Percentiles rank a stretch among this genome's conserved stretches.
Evolutionary conservation across 2,329 filamentous ascomycete genomes (phyloP).

Genomic region (Dactylellina drechsleri): DNA sequence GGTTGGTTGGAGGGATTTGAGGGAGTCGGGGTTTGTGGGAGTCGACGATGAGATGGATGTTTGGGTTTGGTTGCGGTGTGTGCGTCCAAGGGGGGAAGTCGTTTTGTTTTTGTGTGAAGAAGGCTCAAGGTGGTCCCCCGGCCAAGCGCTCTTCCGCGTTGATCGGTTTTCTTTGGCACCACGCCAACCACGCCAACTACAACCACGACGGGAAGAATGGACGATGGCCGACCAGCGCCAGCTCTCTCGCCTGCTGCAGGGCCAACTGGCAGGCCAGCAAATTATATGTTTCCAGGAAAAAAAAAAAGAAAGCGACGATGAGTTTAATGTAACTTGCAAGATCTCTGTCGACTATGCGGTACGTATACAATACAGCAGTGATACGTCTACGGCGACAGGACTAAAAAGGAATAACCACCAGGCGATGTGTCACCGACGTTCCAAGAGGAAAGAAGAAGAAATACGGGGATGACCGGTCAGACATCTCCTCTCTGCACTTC

Average conservation of each 20-base stretch:
- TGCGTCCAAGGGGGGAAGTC: constrained; percentile 41
- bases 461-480: background rate
- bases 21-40: constrained; percentile 2
- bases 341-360: background rate
- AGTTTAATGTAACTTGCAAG: background rate
- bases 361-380: background rate
- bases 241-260: constrained; percentile 41
- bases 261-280: constrained; percentile 42
- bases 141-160: constrained; percentile 4
- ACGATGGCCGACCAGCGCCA: constrained; percentile 24
- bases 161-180: background rate
- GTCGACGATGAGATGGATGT: constrained; percentile 47
- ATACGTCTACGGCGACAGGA: background rate
- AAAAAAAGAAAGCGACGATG: background rate
- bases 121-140: background rate
- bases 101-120: constrained; percentile 35
- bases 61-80: background rate
- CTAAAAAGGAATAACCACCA: background rate
- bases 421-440: background rate
- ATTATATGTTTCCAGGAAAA: background rate
- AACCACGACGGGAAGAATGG: background rate
- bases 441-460: background rate
- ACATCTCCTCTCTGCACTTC: background rate
- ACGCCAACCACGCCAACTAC: constrained; percentile 1
- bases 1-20: constrained; percentile 24